Evolutionary conservation across 164 flowering plant genomes (phyloP), one percentile per base, ranked within the genome.

Genomic region (Sextonia rubra): DNA sequence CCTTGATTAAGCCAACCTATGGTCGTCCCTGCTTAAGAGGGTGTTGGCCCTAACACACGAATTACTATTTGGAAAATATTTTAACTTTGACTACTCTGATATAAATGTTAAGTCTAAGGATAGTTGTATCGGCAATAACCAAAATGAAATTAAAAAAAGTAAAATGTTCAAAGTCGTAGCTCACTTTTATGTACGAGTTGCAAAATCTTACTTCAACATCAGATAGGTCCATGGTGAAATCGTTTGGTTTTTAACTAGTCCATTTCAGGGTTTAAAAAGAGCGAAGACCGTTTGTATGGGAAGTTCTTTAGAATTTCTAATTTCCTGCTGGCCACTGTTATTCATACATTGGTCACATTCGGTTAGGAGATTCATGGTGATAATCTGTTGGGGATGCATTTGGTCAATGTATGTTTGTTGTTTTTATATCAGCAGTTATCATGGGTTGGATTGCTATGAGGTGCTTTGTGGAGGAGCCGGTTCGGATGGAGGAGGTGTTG

Each of bases 331-430:
- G 84, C 20, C 29, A 72, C 15, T 58, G 69, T 80, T 17, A 62
- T 75, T 26, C 75, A 2, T 81, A 32, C 80, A 74, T 56, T 83
- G 77, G 18, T 77, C 80, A 2, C 71, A 68, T 17, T 76, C 83
- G 2, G 5, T 79, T 8, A 80, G 70, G 73, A 85, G 72, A 68
- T 26, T 81, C 47, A 77, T 60, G 3, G 24, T 75, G 69, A 84
- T 78, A 62, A 75, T 80, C 44, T 83, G 86, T 0, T 87, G 89
- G 89, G 97, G 93, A 17, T 76, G 86, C 49, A 74, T 93, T 22
- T 90, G 96, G 93, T 84, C 91, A 0, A 44, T 69, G 26, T 92
- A 88, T 74, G 89, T 89, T n/a, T 77, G 89, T 71, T 55, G 72
- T 91, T 56, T 74, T 93, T 76, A 70, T 87, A 1, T 63, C 70